These are phyloP conservation scores for Evernia prunastri DNA, from an alignment of 495 filamentous ascomycete species.

Conservation along the genomic window DNA sequence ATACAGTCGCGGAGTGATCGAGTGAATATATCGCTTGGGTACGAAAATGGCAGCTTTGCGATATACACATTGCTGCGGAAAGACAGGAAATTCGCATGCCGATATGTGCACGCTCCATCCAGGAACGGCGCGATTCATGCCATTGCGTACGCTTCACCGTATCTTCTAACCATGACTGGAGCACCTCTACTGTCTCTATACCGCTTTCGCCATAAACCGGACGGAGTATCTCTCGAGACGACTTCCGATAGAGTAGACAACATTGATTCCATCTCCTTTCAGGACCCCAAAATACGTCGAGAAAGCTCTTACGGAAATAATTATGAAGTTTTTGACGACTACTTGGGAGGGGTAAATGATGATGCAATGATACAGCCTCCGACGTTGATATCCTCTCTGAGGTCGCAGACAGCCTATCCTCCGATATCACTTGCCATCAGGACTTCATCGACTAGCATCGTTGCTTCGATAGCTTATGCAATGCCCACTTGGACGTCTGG, in stretches of 20 bases:
- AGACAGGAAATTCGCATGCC: slow-evolving; percentile 37
- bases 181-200: slow-evolving; percentile 71
- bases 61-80: slow-evolving; percentile 54
- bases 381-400: slow-evolving; percentile 67
- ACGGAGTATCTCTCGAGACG: not conserved
- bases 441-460: slow-evolving; percentile 49
- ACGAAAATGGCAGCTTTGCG: slow-evolving; percentile 65
- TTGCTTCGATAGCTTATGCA: slow-evolving; percentile 81
- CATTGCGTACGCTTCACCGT: slow-evolving; percentile 68
- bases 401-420: slow-evolving; percentile 71
- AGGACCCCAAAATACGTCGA: not conserved
- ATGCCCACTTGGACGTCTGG: slow-evolving; percentile 59
- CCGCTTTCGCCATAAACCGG: slow-evolving; percentile 39
- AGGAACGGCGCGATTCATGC: slow-evolving; percentile 62
- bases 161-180: slow-evolving; percentile 69
- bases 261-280: not conserved
- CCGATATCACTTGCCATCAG: slow-evolving; percentile 76
- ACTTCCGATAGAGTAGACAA: not conserved
- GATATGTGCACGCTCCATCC: slow-evolving; percentile 50
- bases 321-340: not conserved
- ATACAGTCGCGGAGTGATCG: slow-evolving; percentile 31
- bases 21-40: slow-evolving; percentile 62
- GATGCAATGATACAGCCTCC: slow-evolving; percentile 34
- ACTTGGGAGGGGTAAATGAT: not conserved
- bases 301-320: not conserved